Base-by-base conservation (phyloP, 805 yeast genomes). In the Tetrapisispora taiwanensis region DNA sequence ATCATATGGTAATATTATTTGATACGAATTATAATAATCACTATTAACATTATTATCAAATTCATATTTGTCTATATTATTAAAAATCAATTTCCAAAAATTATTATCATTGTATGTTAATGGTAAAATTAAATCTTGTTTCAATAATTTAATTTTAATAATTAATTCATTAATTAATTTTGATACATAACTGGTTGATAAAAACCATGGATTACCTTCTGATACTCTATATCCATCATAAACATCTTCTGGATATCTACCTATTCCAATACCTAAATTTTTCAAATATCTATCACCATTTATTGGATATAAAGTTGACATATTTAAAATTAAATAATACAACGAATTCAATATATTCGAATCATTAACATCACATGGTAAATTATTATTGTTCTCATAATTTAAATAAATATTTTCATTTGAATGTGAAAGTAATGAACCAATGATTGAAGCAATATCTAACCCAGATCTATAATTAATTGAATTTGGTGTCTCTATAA, bases 131-230 rank as follows among this genome's bases (percentile, higher is more conserved):
- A 82, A 59, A 56, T 78, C 79, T 26, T 65, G 48, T 39, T 67
- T 53, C 17, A 59, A 49, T 7, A 52, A 52, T 33, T 73, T 34
- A 2, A 35, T 60, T 48, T 73, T 73, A 58, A 66, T 66, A 24
- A 82, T 68, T 46, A 75, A 58, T 54, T 74, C 76, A 61, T 73
- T 81, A 36, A 82, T 57, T 15, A 81, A 52, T 57, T 81, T 85
- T 5, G 85, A 68, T 2, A 85, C 86, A 3, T 83, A 69, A 0
- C 83, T 75, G 1, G 90, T 84, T 3, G 84, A 68, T 46, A 89
- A 74, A 58, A 88, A 87, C 97, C 97, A 89, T 6, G 97, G 97
- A 56, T 89, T 88, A 3, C 96, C 97, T 53, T 81, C 86, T 28
- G 81, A 70, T 0, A 74, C 68, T 0, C 78, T 79, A 47, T 69